Conservation (phyloP, 192 early-diverging fungal genomes). For the Allomyces javanicus region DNA sequence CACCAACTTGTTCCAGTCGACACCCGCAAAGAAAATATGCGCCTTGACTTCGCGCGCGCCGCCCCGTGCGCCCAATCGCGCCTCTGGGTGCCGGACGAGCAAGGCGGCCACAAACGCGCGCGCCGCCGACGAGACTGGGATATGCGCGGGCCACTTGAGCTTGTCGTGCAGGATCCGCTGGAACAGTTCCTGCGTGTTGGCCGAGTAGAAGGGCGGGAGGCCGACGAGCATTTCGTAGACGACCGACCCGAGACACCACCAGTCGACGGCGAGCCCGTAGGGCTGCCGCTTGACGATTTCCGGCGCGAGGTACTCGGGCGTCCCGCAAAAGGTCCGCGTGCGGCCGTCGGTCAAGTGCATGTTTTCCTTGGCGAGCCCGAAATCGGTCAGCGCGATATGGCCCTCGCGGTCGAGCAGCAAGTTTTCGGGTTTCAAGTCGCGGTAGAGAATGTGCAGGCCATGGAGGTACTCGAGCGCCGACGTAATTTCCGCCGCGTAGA, state of each 20-base stretch:
- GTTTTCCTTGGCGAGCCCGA: conserved; percentile 83
- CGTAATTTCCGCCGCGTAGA: conserved; percentile 28
- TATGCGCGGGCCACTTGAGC: conserved; percentile 14
- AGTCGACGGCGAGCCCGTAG: conserved; percentile 50
- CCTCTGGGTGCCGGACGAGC: conserved; percentile 38
- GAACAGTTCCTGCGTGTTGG: conserved; percentile 24
- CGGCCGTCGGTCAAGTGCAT: conserved; percentile 81
- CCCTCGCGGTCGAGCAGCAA: conserved; percentile 83
- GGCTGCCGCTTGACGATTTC: conserved; percentile 42
- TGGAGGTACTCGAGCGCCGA: conserved; percentile 9
- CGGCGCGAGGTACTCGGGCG: conserved; percentile 75
- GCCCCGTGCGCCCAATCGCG: conserved; percentile 30
- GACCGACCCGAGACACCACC: conserved; percentile 59
- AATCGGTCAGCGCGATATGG: conserved; percentile 86
- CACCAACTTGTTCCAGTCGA: conserved; percentile 45
- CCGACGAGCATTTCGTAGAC: conserved; percentile 45
- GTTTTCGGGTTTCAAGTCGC: conserved; percentile 91
- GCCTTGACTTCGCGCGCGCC: conserved; percentile 38
- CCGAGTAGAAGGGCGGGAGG: conserved; percentile 38
- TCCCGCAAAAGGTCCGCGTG: conserved; percentile 91
- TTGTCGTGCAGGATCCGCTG: conserved; percentile 17
- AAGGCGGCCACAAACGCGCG: conserved; percentile 28
- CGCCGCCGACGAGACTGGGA: conserved; percentile 9
- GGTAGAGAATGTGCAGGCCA: not conserved
- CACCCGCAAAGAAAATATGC: conserved; percentile 37